Evolutionary conservation across 1,284 basidiomycete genomes (phyloP).

Genomic region (Earliella scabrosa): DNA sequence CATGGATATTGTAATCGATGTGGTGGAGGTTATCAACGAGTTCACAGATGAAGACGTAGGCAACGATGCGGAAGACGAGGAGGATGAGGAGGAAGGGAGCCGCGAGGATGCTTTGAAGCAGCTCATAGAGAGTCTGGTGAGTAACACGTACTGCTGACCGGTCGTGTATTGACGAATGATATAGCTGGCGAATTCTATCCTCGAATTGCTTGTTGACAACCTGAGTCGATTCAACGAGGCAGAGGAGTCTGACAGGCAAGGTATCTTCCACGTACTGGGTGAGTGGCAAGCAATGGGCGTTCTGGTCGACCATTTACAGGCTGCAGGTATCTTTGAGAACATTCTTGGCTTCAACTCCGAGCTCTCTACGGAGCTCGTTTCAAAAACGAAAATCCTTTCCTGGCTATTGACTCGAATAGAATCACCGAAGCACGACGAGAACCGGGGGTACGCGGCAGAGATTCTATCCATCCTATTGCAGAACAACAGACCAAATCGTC

Average conservation of each 20-base stretch:
- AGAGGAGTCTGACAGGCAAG: slow-evolving; percentile 88
- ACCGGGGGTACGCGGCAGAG: slow-evolving; percentile 87
- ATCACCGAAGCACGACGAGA: slow-evolving; percentile 78
- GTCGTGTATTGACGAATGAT: background rate
- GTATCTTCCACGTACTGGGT: slow-evolving; percentile 92
- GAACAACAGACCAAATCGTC: slow-evolving; percentile 65
- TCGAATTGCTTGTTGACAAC: slow-evolving; percentile 92
- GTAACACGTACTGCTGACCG: slow-evolving; percentile 32
- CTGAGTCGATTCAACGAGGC: slow-evolving; percentile 80
- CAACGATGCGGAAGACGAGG: slow-evolving; percentile 72
- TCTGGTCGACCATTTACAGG: no score
- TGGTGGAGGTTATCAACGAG: slow-evolving; percentile 91
- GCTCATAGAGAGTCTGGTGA: slow-evolving; percentile 76
- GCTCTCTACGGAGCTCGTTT: slow-evolving; percentile 70
- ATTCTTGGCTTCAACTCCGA: slow-evolving; percentile 84
- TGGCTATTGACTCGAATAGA: slow-evolving; percentile 87
- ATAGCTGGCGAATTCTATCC: slow-evolving; percentile 80
- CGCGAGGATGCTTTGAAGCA: slow-evolving; percentile 73
- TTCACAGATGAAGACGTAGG: slow-evolving; percentile 96
- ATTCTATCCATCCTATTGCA: slow-evolving; percentile 90
- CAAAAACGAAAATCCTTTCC: slow-evolving; percentile 73
- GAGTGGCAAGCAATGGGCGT: no score
- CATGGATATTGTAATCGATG: slow-evolving; percentile 91
- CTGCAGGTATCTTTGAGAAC: slow-evolving; percentile 89
- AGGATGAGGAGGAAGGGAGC: slow-evolving; percentile 63